phyloP scores from a whole-genome alignment of 148 eudicot species.

The Fagopyrum tataricum region DNA sequence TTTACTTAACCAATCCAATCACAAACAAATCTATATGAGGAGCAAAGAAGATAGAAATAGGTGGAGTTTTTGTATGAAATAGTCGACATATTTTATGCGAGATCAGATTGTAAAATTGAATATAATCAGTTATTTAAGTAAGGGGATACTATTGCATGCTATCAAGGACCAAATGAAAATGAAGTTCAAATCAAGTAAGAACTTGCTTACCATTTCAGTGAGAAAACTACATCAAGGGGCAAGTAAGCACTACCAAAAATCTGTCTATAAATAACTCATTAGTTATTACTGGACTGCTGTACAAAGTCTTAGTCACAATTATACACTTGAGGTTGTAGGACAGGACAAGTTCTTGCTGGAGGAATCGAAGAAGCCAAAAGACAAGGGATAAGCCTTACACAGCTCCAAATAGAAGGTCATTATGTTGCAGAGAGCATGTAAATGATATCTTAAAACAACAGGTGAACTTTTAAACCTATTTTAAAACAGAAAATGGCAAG shows the following conservation, averaged over 20 bases:
- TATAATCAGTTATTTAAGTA: neutral
- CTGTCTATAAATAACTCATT: neutral
- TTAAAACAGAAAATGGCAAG: neutral
- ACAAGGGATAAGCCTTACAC: neutral
- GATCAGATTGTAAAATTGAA: neutral
- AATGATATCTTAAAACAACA: neutral
- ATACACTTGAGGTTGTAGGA: neutral
- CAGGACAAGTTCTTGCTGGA: neutral
- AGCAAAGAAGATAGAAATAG: neutral
- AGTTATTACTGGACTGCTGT: neutral
- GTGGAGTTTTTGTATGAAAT: neutral
- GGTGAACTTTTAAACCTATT: neutral
- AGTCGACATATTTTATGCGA: neutral
- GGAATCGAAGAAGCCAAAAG: neutral
- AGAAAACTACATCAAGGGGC: neutral
- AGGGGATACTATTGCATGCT: neutral
- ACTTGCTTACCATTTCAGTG: neutral
- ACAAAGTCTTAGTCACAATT: neutral
- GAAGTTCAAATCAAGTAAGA: neutral
- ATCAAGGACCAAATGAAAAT: neutral
- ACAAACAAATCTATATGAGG: neutral
- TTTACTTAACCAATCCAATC: neutral
- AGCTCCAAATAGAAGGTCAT: neutral
- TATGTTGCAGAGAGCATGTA: neutral
- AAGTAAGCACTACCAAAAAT: neutral